Percentiles rank a stretch among this genome's conserved stretches.
These are phyloP conservation scores for Alectoria sarmentosa DNA, from an alignment of 495 filamentous ascomycete species.

Conservation along the genomic window DNA sequence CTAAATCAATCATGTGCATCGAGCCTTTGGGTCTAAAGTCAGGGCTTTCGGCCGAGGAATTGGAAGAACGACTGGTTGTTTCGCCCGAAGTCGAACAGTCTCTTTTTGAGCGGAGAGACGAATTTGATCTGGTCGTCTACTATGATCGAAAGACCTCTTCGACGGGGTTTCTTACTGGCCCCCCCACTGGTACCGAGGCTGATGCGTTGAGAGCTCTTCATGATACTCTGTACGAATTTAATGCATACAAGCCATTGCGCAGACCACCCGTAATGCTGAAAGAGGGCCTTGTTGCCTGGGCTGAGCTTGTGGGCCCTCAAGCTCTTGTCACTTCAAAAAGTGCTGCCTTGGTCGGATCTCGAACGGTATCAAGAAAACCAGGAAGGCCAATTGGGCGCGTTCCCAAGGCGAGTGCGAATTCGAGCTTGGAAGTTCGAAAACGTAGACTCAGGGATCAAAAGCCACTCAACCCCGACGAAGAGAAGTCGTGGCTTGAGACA, in stretches of 20 bases:
- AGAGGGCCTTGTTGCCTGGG: slow-evolving; percentile 83
- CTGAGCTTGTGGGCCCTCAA: slow-evolving; percentile 63
- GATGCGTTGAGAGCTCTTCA: slow-evolving; percentile 61
- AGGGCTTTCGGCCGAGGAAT: slow-evolving; percentile 77
- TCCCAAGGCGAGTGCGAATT: slow-evolving; percentile 46
- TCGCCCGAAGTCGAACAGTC: slow-evolving; percentile 66
- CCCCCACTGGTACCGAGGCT: slow-evolving; percentile 43
- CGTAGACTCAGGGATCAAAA: slow-evolving; percentile 50
- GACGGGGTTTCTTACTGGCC: slow-evolving; percentile 42
- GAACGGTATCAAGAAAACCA: slow-evolving; percentile 33
- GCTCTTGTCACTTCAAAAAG: slow-evolving; percentile 55
- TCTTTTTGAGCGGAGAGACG: slow-evolving; percentile 66
- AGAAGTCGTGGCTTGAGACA: slow-evolving; percentile 52
- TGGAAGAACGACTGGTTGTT: slow-evolving; percentile 74
- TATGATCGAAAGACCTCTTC: slow-evolving; percentile 68
- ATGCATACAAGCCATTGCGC: slow-evolving; percentile 66
- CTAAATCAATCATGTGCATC: slow-evolving; percentile 75
- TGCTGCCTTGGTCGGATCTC: slow-evolving; percentile 41
- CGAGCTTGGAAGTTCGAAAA: slow-evolving; percentile 48
- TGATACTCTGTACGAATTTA: slow-evolving; percentile 75
- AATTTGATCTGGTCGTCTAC: slow-evolving; percentile 82
- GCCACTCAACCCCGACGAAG: slow-evolving; percentile 54
- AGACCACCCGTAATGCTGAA: slow-evolving; percentile 65
- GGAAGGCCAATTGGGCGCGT: slow-evolving; percentile 46
- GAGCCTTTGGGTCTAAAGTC: slow-evolving; percentile 72